phyloP scores from a whole-genome alignment of 306 rosid species.

The Psophocarpus tetragonolobus region DNA sequence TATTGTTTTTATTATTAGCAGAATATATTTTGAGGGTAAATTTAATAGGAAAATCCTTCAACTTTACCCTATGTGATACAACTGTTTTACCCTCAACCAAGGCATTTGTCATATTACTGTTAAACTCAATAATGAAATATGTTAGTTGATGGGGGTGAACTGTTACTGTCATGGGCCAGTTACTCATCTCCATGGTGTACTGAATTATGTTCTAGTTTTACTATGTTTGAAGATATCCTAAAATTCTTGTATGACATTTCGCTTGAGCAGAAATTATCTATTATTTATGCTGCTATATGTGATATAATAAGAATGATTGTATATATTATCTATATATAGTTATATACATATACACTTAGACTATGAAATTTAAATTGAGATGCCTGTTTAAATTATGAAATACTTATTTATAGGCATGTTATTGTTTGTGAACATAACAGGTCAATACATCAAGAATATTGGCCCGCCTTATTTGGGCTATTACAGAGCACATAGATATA shows the following conservation, averaged over 20 bases:
- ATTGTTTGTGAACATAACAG: constrained; percentile 53
- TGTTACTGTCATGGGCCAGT: neutral
- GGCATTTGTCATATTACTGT: neutral
- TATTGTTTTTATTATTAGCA: neutral
- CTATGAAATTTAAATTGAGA: constrained; percentile 1
- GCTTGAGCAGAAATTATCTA: neutral
- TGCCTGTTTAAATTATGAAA: neutral
- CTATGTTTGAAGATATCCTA: constrained; percentile 12
- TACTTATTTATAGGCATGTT: neutral
- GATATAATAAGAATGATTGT: neutral
- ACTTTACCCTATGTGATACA: neutral
- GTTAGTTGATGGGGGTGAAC: neutral
- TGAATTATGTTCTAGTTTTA: constrained; percentile 1
- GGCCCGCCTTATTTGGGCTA: constrained; percentile 93
- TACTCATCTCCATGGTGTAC: neutral
- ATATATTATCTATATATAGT: no score
- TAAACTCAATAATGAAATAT: constrained; percentile 6
- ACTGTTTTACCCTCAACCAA: neutral
- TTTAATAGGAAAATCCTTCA: neutral
- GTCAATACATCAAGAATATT: constrained; percentile 86
- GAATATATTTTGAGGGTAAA: neutral
- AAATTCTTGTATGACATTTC: neutral
- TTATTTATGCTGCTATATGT: neutral
- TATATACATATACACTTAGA: neutral
- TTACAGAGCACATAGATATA: constrained; percentile 92